Percentiles rank a stretch among this genome's conserved stretches.
These are phyloP conservation scores for Lentinula edodes DNA, from an alignment of 768 basidiomycete species.

Conservation along the genomic window DNA sequence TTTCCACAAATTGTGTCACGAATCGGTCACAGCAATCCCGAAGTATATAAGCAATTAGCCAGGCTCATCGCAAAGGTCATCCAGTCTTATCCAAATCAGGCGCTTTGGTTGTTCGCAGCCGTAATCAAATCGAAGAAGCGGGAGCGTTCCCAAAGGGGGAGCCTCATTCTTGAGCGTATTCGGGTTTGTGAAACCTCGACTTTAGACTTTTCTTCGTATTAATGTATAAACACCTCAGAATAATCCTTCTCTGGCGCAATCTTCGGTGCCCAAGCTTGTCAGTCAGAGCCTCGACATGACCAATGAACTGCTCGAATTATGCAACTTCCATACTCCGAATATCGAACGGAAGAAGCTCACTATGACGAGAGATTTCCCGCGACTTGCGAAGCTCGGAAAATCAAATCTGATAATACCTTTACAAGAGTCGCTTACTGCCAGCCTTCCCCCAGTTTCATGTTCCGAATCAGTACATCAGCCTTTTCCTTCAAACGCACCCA, in stretches of 20 bases:
- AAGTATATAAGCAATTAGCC: slow-evolving; percentile 55
- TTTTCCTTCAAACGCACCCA: slow-evolving; percentile 72
- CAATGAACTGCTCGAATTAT: slow-evolving; percentile 61
- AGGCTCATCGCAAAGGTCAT: slow-evolving; percentile 70
- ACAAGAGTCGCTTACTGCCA: slow-evolving; percentile 88
- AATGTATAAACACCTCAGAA: slow-evolving; percentile 24
- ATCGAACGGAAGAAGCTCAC: slow-evolving; percentile 32
- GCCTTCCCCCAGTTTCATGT: slow-evolving; percentile 70
- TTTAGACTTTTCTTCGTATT: not conserved
- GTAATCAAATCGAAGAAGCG: slow-evolving; percentile 79
- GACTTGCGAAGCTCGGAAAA: slow-evolving; percentile 49
- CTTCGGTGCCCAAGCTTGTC: slow-evolving; percentile 45
- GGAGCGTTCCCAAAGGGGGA: slow-evolving; percentile 56
- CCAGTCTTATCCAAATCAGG: slow-evolving; percentile 82
- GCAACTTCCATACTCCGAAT: slow-evolving; percentile 35
- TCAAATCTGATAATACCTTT: slow-evolving; percentile 81
- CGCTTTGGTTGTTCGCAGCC: slow-evolving; percentile 87
- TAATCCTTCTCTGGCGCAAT: slow-evolving; percentile 35
- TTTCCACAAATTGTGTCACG: slow-evolving; percentile 97
- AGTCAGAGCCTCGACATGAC: slow-evolving; percentile 56
- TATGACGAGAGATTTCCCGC: slow-evolving; percentile 53
- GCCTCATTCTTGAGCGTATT: slow-evolving; percentile 49
- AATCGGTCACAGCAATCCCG: slow-evolving; percentile 66
- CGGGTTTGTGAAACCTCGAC: slow-evolving; percentile 33
- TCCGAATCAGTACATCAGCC: slow-evolving; percentile 66